Base-by-base conservation (phyloP, 1,284 basidiomycete species). In the Laetiporus sulphureus region DNA sequence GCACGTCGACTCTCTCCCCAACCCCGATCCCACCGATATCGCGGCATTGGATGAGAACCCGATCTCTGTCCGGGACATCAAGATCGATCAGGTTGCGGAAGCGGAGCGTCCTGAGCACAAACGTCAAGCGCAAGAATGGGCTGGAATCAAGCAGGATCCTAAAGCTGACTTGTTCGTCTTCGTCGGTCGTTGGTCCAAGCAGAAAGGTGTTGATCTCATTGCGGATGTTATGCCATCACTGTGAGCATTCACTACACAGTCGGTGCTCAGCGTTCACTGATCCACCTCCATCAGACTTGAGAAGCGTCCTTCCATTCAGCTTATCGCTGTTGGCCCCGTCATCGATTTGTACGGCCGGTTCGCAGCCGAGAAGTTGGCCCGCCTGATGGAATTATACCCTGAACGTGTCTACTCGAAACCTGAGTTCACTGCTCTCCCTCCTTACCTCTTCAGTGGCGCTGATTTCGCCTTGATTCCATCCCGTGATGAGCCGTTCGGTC, bases 171-270 rank as follows among this genome's bases (percentile, higher is more conserved):
- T 95, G 35, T 94, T 94, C 59, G 91, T 95, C 51, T 94, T 95
- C 64, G 91, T 95, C 52, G 91, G 91, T 61, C 85, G 91, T 53
- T 94, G 91, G 91, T 95, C 91, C 3, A 94, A 94, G 65, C 91
- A 95, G 63, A 95, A 95, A 67, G 91, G 91, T 62, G 91, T 95
- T 22, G 91, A 95, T 67, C 69, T 95, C 38, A 95, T 95, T 54
- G 91, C 91, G 8, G 91, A 95, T 65, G 83, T 92, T 51, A 89
- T 94, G 85, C 91, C 91, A 21, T 76, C 77, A 2, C 59, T 95
- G 78, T 86, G 57, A 55, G 85, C 75, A 5, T 32, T 40, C 43
- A 29, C 16, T 30, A 5, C 40, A 25, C 5, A 15, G 34, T 44
- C 50, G 22, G 15, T 12, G 29, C n/a, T 11, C 24, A 31, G 23